Conservation (phyloP, 768 basidiomycete species). For the Pluteus cervinus region DNA sequence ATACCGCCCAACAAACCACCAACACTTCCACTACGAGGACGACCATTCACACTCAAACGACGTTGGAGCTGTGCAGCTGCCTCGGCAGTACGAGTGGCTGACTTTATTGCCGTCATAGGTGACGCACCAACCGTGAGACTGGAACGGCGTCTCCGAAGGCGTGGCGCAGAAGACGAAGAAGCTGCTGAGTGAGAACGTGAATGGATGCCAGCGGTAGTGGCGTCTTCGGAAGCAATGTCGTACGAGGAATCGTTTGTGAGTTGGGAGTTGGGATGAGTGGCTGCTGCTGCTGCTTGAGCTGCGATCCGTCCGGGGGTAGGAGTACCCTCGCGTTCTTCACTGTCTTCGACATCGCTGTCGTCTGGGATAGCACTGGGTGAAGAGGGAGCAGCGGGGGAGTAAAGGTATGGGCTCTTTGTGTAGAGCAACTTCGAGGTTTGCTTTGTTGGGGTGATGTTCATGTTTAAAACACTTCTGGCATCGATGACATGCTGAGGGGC, state of each 20-base stretch:
- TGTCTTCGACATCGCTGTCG: constrained; percentile 29
- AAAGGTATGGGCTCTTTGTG: constrained; percentile 4
- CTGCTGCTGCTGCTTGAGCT: too few species aligned
- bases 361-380: constrained; percentile 19
- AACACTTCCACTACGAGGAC: constrained; percentile 43
- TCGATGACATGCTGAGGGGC: constrained; percentile 33
- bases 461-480: too few species aligned
- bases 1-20: too few species aligned
- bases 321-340: constrained; percentile 15
- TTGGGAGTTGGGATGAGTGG: too few species aligned
- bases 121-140: constrained; percentile 50
- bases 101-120: constrained; percentile 54
- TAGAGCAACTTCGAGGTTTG: constrained; percentile 17
- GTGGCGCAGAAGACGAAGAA: constrained; percentile 21
- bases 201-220: constrained; percentile 10
- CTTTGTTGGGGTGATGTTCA: constrained; percentile 15
- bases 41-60: constrained; percentile 30
- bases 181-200: constrained; percentile 8
- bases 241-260: constrained; percentile 18
- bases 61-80: constrained; percentile 45
- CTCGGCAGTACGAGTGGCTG: constrained; percentile 44
- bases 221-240: constrained; percentile 6
- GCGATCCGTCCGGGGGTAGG: constrained; percentile 16
- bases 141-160: constrained; percentile 56
- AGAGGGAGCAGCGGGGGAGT: constrained; percentile 15